Percentiles rank a stretch among this genome's conserved stretches.
Evolutionary conservation across 768 basidiomycete species (phyloP).

Genomic region (Tulasnella sp.): DNA sequence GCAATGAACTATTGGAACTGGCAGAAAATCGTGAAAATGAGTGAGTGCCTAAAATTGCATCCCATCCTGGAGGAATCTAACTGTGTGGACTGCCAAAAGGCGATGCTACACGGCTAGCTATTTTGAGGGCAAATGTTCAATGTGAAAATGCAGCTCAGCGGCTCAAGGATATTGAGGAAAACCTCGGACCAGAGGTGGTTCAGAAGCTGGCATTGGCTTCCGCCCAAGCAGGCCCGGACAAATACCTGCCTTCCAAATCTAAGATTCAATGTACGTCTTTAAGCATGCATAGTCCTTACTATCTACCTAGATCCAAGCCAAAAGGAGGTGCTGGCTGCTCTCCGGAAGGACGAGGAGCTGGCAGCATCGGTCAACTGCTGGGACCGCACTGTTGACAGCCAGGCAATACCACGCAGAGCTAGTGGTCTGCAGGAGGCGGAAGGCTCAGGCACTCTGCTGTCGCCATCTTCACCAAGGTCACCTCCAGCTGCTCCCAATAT

Average conservation of each 20-base stretch:
- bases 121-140: neutral
- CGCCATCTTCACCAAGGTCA: too few relatives aligned
- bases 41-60: too few relatives aligned
- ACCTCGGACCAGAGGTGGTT: neutral
- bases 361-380: too few relatives aligned
- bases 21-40: neutral
- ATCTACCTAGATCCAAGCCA: neutral
- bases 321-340: neutral
- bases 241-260: neutral
- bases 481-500: too few relatives aligned
- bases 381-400: too few relatives aligned
- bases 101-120: neutral
- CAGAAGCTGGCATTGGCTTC: neutral
- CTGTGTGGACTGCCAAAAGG: too few relatives aligned
- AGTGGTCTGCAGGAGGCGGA: too few relatives aligned
- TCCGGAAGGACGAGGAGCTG: neutral
- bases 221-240: neutral
- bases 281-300: neutral
- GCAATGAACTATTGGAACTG: slow-evolving; percentile 16
- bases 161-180: neutral
- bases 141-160: neutral
- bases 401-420: too few relatives aligned
- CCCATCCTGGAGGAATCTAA: too few relatives aligned
- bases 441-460: too few relatives aligned
- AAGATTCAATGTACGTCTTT: neutral